Evolutionary conservation across 495 filamentous ascomycete species (phyloP), one percentile per base, ranked within the genome.

Genomic region (Staphylotrichum tortipilum): DNA sequence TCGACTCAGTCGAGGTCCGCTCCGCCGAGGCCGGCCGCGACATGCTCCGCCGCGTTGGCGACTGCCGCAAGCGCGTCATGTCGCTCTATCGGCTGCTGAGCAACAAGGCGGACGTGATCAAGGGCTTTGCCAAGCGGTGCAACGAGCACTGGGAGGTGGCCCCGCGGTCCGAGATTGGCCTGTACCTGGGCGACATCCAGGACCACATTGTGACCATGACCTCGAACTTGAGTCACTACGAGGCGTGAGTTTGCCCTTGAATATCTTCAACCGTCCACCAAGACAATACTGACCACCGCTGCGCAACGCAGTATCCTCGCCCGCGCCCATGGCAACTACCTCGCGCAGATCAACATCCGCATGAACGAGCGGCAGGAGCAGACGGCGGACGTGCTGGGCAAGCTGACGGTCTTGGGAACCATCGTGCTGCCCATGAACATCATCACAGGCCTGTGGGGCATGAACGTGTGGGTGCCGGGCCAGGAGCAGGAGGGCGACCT

Each of bases 181-280:
- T 97, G 46, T 98, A 96, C 68, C 68, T 98, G 52, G 91, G 92
- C 45, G 92, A 96, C 73, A 96, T 98, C 57, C 92, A 97, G 68
- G 92, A 98, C 70, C 91, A 96, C 64, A 95, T 96, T 58, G 82
- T 98, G 68, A 98, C 91, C 42, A 96, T 96, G 92, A 95, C 89
- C 29, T 82, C 82, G 51, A 97, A 95, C 64, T 71, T 98, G 57
- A 85, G 82, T 51, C 90, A 98, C 64, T 96, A 96, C 55, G 92
- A 98, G 69, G 92, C 88, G 89, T 92, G 70, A 51, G 83, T n/a
- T n/a, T n/a, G n/a, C n/a, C n/a, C n/a, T n/a, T 76, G 31, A 33
- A 36, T 34, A 18, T 33, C n/a, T n/a, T n/a, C n/a, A n/a, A n/a
- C n/a, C n/a, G n/a, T n/a, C n/a, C n/a, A n/a, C n/a, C n/a, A n/a